Percentiles rank a stretch among this genome's conserved stretches.
These are phyloP conservation scores for Urtica urens DNA, from an alignment of 306 rosid genomes.

Conservation along the genomic window DNA sequence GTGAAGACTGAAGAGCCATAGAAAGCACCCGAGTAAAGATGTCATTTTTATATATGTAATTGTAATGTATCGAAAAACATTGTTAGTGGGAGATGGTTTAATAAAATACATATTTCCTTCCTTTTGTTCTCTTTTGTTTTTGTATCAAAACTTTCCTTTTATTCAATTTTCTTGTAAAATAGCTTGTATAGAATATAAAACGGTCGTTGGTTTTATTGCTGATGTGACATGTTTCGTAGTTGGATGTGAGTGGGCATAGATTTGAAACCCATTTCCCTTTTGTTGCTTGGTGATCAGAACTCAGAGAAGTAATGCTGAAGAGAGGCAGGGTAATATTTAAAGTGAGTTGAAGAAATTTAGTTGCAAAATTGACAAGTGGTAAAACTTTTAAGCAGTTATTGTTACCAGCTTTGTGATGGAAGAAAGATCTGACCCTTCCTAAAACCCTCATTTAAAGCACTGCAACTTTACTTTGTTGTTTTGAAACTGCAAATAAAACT, in stretches of 20 bases:
- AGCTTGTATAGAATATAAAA: too few species aligned
- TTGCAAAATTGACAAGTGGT: conserved; percentile 1
- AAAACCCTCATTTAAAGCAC: conserved; percentile 6
- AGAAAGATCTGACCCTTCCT: not conserved
- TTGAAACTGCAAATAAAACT: not conserved
- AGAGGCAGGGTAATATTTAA: not conserved
- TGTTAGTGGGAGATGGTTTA: conserved; percentile 5
- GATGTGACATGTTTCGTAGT: not conserved
- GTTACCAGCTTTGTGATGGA: conserved; percentile 5
- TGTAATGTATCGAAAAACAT: too few species aligned
- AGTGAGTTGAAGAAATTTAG: not conserved
- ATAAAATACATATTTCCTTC: not conserved
- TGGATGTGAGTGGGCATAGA: not conserved
- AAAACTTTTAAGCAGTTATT: not conserved
- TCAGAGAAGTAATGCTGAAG: too few species aligned
- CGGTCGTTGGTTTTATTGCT: not conserved
- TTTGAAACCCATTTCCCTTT: conserved; percentile 6
- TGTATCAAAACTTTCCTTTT: too few species aligned
- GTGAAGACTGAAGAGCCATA: conserved; percentile 8
- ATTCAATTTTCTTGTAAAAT: too few species aligned
- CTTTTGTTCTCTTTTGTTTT: too few species aligned
- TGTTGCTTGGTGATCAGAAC: not conserved
- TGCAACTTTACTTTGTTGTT: conserved; percentile 1
- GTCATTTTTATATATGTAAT: conserved; percentile 7
- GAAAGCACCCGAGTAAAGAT: conserved; percentile 12